Evolutionary conservation across 2,329 filamentous ascomycete genomes (phyloP).

Genomic region (Rosellinia necatrix): DNA sequence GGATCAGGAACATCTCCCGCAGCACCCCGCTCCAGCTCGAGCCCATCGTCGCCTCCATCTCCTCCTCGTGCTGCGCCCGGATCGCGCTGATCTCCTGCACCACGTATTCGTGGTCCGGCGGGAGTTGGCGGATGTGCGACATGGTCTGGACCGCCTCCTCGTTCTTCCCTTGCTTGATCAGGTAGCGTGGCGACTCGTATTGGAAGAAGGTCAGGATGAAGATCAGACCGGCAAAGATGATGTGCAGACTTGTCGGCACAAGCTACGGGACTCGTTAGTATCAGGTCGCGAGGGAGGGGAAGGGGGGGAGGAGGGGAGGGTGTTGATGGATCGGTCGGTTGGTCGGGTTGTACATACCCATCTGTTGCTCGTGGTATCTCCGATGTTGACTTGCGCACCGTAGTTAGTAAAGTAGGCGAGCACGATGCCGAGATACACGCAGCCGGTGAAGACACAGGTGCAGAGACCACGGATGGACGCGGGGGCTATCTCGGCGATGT

Average conservation of each 20-base stretch:
- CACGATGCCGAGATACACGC: slow-evolving; percentile 79
- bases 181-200: slow-evolving; percentile 71
- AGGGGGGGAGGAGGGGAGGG: too few relatives aligned
- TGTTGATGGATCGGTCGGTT: too few relatives aligned
- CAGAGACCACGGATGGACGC: slow-evolving; percentile 73
- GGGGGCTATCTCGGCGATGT: slow-evolving; percentile 74
- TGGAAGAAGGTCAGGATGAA: slow-evolving; percentile 71
- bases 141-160: slow-evolving; percentile 64
- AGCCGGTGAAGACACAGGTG: slow-evolving; percentile 70
- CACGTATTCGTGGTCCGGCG: slow-evolving; percentile 64
- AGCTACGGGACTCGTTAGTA: slow-evolving; percentile 50
- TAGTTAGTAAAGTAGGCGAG: slow-evolving; percentile 79
- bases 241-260: slow-evolving; percentile 73
- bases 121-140: slow-evolving; percentile 61
- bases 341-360: too few relatives aligned
- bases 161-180: slow-evolving; percentile 66
- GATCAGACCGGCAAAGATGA: slow-evolving; percentile 78
- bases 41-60: slow-evolving; percentile 72
- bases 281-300: not conserved
- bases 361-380: slow-evolving; percentile 50
- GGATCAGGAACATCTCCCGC: slow-evolving; percentile 70
- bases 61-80: slow-evolving; percentile 67
- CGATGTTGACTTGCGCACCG: slow-evolving; percentile 57
- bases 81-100: slow-evolving; percentile 66
- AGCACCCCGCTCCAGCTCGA: slow-evolving; percentile 67